phyloP scores from a whole-genome alignment of 306 rosid genomes.

The Spatholobus suberectus region DNA sequence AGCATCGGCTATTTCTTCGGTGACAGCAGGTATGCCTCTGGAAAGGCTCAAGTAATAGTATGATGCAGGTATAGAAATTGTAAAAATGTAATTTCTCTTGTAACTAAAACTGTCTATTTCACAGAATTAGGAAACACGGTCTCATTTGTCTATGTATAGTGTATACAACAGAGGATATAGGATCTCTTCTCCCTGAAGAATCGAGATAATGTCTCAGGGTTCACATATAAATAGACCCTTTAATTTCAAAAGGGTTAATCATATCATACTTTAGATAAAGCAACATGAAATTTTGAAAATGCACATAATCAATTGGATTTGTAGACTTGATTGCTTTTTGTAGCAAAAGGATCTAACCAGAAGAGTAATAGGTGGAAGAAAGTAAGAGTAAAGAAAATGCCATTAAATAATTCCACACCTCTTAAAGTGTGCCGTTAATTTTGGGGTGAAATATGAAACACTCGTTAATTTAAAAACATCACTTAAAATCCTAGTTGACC shows the following conservation, averaged over 20 bases:
- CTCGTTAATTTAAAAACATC: not conserved
- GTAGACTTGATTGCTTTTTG: not conserved
- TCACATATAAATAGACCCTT: not conserved
- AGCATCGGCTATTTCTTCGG: not conserved
- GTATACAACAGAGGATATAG: not conserved
- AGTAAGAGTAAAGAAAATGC: not conserved
- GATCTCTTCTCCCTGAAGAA: not conserved
- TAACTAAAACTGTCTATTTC: not conserved
- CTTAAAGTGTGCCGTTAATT: not conserved
- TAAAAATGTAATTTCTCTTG: not conserved
- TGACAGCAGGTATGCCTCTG: not conserved
- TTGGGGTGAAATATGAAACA: not conserved
- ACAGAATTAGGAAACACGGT: not conserved
- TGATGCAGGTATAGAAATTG: not conserved
- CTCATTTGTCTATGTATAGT: not conserved
- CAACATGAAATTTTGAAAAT: no score
- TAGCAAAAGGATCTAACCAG: no score
- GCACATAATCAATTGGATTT: not conserved
- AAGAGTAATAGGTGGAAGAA: no score
- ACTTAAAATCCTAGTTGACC: not conserved
- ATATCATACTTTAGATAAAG: not conserved
- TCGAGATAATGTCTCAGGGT: not conserved
- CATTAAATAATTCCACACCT: not conserved
- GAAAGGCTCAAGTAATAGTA: not conserved
- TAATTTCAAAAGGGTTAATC: not conserved